Evolutionary conservation across 176 grass and related monocot species (phyloP), one percentile per base, ranked within the genome.

Genomic region (Musa schizocarpa): DNA sequence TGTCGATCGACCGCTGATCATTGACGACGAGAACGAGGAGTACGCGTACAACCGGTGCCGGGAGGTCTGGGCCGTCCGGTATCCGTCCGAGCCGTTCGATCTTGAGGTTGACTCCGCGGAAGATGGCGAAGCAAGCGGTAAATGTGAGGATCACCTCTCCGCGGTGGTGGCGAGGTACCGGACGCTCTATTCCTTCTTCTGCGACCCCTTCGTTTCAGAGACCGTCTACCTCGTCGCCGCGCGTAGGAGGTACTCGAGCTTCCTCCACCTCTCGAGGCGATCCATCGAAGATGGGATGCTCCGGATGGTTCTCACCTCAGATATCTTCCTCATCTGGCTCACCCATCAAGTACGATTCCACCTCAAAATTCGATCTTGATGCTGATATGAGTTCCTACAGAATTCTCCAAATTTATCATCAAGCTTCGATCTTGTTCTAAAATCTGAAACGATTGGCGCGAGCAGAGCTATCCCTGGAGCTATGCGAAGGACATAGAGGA

Each of bases 251-350:
- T 97, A 97, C 54, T 14, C 78, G 50, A 48, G 75, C 74, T 93
- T 97, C 75, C 87, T 97, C 52, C 68, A 97, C 54, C 83, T 97
- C 7, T 29, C 88, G 49, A 87, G 82, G 57, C 79, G 85, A 76
- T 43, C 34, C 34, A 43, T 63, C 69, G 62, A 8, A 65, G 25
- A 73, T 21, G 77, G 74, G 11, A 50, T 14, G 29, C 50, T 34
- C 48, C 67, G 80, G 25, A 69, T 97, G 68, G 86, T 91, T 25
- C 94, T 88, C 34, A 87, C 87, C 73, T 82, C 89, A 7, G 94
- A 93, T 77, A 91, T 97, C 56, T 76, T 92, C 24, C 85, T 93
- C 52, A 93, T 97, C 82, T 91, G 88, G 90, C 90, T 97, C 68
- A 82, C 90, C 75, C 94, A 97, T 76, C 90, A 87, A 88, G 93